Evolutionary conservation across 192 early-diverging fungal species (phyloP), one percentile per base, ranked within the genome.

Genomic region (Polychytrium aggregatum): DNA sequence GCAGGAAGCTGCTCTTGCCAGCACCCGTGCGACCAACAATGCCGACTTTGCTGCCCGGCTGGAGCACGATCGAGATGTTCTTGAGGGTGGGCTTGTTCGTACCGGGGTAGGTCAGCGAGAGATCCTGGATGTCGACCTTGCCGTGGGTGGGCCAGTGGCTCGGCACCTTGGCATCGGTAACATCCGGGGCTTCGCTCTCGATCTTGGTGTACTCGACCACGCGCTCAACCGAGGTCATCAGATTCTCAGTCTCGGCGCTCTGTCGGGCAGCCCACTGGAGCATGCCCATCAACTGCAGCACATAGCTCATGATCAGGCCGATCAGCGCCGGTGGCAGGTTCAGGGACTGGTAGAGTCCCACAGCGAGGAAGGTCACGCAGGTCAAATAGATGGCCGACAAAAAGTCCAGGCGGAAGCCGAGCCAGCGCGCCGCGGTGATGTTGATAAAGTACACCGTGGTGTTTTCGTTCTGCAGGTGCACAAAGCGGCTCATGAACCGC

Each of bases 1-100:
- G 54, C 28, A 88, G 63, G 45, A 87, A 65, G 50, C 71, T 79
- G 5, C 67, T 69, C 35, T 86, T 87, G 4, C 84, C 83, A 20
- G 85, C 84, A 7, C 88, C 88, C 3, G 88, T 88, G 5, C 91
- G 69, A 22, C 91, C 91, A 25, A 94, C 83, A 17, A 94, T 73
- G 14, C 82, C 91, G 51, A 90, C 68, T 48, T 81, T 86, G 25
- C 83, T 81, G 8, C 78, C 77, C 6, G 68, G 66, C 25, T 71
- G 77, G 17, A 90, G 67, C 26, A 71, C 54, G 38, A 86, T 48
- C 21, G 58, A 68, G 22, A 92, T 62, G 28, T 72, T 53, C 35
- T 70, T 60, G 17, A 92, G 56, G 0, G 78, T 82, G 6, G 72
- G 66, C 13, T 36, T 30, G 29, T 25, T 38, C 31, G 61, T 39